Percentiles rank a stretch among this genome's conserved stretches.
Evolutionary conservation across 371 early-diverging fungal genomes (phyloP).

Genomic region (Fennellomyces sp.): DNA sequence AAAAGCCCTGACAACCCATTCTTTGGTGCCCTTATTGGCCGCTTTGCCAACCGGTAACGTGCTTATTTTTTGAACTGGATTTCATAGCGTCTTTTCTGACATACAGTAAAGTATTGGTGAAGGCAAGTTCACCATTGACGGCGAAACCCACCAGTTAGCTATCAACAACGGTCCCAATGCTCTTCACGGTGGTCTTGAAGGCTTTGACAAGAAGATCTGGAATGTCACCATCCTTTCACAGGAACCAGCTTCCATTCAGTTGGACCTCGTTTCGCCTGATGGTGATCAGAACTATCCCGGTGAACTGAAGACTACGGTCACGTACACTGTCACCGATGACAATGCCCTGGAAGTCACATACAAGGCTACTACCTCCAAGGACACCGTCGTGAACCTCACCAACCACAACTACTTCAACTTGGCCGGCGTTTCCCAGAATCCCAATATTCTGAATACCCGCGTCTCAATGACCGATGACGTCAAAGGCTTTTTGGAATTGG

Average conservation of each 20-base stretch:
- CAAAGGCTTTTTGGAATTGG: conserved; percentile 55
- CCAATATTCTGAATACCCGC: conserved; percentile 49
- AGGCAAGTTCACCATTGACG: conserved; percentile 47
- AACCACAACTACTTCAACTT: conserved; percentile 54
- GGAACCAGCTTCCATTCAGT: conserved; percentile 40
- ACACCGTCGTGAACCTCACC: conserved; percentile 39
- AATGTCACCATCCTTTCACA: conserved; percentile 39
- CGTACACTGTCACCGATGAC: conserved; percentile 45
- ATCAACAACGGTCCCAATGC: conserved; percentile 48
- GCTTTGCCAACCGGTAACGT: conserved; percentile 51
- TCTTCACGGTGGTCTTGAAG: conserved; percentile 49
- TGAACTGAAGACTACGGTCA: conserved; percentile 33
- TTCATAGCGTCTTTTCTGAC: not conserved
- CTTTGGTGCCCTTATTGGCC: conserved; percentile 52
- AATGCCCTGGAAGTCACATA: conserved; percentile 38
- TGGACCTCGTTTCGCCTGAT: conserved; percentile 46
- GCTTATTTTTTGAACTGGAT: not conserved
- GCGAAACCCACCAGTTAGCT: conserved; percentile 28
- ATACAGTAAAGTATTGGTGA: conserved; percentile 32
- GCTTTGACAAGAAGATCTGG: conserved; percentile 50
- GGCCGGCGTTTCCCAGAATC: conserved; percentile 49
- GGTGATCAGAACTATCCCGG: conserved; percentile 56
- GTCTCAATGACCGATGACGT: conserved; percentile 51
- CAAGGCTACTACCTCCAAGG: conserved; percentile 36
- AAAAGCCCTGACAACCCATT: conserved; percentile 41